phyloP scores from a whole-genome alignment of 2,329 filamentous ascomycete genomes.

The Fusarium metavorans region DNA sequence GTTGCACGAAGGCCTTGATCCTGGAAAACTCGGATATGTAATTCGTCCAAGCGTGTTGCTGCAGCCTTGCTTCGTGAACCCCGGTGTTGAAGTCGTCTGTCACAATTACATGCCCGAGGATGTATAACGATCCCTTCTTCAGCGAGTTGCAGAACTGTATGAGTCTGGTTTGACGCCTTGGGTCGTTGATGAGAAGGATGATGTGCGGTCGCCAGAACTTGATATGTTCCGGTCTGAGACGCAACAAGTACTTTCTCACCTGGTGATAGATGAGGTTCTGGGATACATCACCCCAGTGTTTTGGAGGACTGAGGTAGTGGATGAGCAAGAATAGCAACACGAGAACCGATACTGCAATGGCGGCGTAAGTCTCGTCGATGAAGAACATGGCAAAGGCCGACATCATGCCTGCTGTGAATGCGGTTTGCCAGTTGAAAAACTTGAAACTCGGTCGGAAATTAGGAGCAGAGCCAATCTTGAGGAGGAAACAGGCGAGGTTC shows the following conservation, averaged over 20 bases:
- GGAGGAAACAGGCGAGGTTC: constrained; percentile 86
- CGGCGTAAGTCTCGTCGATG: constrained; percentile 84
- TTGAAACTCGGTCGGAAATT: constrained; percentile 91
- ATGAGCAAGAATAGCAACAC: constrained; percentile 85
- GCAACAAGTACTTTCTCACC: constrained; percentile 86
- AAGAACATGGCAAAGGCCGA: constrained; percentile 91
- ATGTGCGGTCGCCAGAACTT: constrained; percentile 95
- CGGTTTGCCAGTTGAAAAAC: constrained; percentile 90
- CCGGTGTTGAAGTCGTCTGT: constrained; percentile 83
- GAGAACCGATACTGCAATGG: constrained; percentile 78
- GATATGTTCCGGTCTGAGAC: constrained; percentile 88
- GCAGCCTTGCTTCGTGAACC: constrained; percentile 83
- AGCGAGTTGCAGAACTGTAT: constrained; percentile 93
- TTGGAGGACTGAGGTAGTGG: constrained; percentile 86
- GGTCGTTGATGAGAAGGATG: constrained; percentile 84
- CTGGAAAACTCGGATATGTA: constrained; percentile 85
- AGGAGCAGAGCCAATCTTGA: constrained; percentile 88
- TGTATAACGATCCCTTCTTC: constrained; percentile 88
- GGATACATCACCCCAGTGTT: constrained; percentile 90
- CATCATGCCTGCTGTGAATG: constrained; percentile 77
- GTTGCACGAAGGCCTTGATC: constrained; percentile 91
- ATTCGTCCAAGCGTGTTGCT: constrained; percentile 86
- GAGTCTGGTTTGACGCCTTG: constrained; percentile 82
- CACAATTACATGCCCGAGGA: constrained; percentile 89
- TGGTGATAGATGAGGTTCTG: constrained; percentile 89